Base-by-base conservation (phyloP, 148 eudicot species). In the Camellia japonica region DNA sequence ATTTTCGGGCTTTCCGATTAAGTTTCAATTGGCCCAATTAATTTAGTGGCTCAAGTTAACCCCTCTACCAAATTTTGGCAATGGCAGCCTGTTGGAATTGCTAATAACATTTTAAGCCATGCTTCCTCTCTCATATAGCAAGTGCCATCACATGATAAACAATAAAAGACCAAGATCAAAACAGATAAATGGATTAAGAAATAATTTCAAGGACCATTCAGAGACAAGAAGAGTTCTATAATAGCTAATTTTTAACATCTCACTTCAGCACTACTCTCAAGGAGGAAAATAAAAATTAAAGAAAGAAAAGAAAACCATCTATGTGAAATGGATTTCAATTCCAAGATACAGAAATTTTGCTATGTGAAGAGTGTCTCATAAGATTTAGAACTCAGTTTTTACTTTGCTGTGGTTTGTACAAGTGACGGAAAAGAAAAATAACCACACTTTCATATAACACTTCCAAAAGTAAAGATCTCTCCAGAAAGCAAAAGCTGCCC, bases 391-490 rank as follows among this genome's bases (percentile, higher is more conserved):
- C 65, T 75, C 44, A 41, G 4, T 4, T 43, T 71, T 43, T 15
- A 70, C 49, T 76, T 65, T 71, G 66, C 59, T 42, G 42, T 54
- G 66, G 18, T 71, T 56, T 64, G 61, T 69, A 77, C 77, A 71
- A 67, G 41, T 60, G 19, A 63, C 49, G 38, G 11, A 68, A 38
- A 70, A 14, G 23, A 49, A 18, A 38, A 76, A 69, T 19, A 3
- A 51, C 6, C 64, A 47, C 41, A 58, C 65, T 75, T 80, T 7
- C 55, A 66, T 81, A 81, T 69, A 75, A 46, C 83, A 80, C 56
- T 51, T 11, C 44, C 15, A 15, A 52, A 77, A 63, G 15, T 61
- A 13, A 15, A 8, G 38, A 30, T 30, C 38, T 66, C 69, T 30
- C 4, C 10, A 30, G 18, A 12, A 38, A 41, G 18, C 54, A 43